Conservation (phyloP, 2,329 filamentous ascomycete genomes). For the Xylaria sp. region DNA sequence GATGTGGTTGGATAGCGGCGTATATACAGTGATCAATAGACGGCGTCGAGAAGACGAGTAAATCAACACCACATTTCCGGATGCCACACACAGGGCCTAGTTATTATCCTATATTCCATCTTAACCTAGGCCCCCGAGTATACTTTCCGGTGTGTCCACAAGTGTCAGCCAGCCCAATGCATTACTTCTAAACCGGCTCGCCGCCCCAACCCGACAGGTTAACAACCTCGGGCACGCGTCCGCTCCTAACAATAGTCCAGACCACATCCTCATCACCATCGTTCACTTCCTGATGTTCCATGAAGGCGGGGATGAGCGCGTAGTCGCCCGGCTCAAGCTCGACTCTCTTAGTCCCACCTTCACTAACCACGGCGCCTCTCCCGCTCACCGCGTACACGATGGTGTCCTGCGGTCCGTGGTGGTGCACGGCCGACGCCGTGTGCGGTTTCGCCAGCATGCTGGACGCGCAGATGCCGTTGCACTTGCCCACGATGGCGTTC, state of each 20-base stretch:
- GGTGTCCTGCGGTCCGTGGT: conserved; percentile 65
- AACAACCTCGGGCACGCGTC: conserved; percentile 59
- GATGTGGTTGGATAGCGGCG: conserved; percentile 22
- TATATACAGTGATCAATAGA: conserved; percentile 41
- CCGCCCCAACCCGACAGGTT: conserved; percentile 61
- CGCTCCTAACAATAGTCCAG: conserved; percentile 64
- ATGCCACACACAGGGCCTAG: neutral
- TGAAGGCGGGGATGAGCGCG: conserved; percentile 63
- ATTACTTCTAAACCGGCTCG: conserved; percentile 34
- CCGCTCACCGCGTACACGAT: conserved; percentile 63
- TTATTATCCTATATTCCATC: neutral
- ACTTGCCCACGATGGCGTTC: conserved; percentile 60
- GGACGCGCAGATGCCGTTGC: conserved; percentile 60
- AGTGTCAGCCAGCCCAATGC: too few relatives aligned
- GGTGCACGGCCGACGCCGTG: conserved; percentile 61
- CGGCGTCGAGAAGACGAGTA: conserved; percentile 14
- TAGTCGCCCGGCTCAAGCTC: conserved; percentile 63
- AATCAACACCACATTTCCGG: too few relatives aligned
- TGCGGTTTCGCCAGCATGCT: conserved; percentile 61
- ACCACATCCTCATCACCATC: conserved; percentile 64
- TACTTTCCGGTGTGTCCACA: too few relatives aligned
- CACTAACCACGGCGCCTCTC: conserved; percentile 59
- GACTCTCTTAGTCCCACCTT: conserved; percentile 58
- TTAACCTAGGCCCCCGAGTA: too few relatives aligned
- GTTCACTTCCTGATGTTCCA: conserved; percentile 67